A percentile compares a stretch with the other conserved stretches of the same genome.
phyloP scores from a whole-genome alignment of 1,139 yeast genomes.

The Taiozyma sp. region DNA sequence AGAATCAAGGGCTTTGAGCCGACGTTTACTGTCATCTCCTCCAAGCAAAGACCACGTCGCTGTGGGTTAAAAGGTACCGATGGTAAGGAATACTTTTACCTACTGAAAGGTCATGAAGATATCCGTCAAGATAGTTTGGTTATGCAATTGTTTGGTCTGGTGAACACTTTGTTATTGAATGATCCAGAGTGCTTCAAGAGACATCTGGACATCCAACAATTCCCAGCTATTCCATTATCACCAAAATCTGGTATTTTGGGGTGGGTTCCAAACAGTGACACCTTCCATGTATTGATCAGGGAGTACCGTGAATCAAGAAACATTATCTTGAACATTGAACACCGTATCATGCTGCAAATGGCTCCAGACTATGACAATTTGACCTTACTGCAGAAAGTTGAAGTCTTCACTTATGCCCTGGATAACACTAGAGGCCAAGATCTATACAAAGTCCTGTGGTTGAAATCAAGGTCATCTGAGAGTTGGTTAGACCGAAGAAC shows the following conservation, averaged over 20 bases:
- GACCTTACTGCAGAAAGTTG: constrained; percentile 87
- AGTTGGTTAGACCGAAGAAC: constrained; percentile 98
- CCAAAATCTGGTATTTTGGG: constrained; percentile 97
- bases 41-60: constrained; percentile 94
- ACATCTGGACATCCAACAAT: constrained; percentile 88
- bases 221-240: constrained; percentile 90
- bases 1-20: constrained; percentile 77
- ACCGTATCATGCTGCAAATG: constrained; percentile 95
- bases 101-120: constrained; percentile 95
- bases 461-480: constrained; percentile 92
- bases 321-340: constrained; percentile 86
- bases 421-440: constrained; percentile 97
- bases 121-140: constrained; percentile 96
- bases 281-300: constrained; percentile 88
- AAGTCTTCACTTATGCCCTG: constrained; percentile 92
- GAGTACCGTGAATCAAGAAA: constrained; percentile 92
- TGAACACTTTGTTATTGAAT: constrained; percentile 80
- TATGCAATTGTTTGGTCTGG: constrained; percentile 96
- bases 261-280: constrained; percentile 97
- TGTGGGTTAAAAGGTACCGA: constrained; percentile 79
- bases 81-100: constrained; percentile 81
- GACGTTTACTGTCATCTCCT: constrained; percentile 81
- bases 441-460: constrained; percentile 91
- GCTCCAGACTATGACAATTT: constrained; percentile 95
- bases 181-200: constrained; percentile 97